phyloP scores from a whole-genome alignment of 2,329 filamentous ascomycete species.

The Mycogone perniciosa region DNA sequence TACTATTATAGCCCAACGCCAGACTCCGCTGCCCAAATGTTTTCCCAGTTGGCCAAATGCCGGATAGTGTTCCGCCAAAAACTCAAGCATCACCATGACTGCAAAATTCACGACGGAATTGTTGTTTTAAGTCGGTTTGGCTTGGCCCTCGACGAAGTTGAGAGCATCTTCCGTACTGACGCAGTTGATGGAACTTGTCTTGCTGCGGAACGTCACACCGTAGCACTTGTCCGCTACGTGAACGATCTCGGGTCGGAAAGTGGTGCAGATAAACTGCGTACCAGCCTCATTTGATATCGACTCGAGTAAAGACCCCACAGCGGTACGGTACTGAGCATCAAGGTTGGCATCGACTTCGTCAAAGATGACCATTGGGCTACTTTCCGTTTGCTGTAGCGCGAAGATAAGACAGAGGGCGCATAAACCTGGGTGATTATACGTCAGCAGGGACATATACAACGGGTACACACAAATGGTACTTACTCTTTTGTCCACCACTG shows the following conservation, averaged over 20 bases:
- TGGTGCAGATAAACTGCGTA: constrained; percentile 94
- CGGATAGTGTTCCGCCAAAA: background rate
- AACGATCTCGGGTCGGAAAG: constrained; percentile 94
- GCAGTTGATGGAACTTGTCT: constrained; percentile 90
- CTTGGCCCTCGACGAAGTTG: constrained; percentile 87
- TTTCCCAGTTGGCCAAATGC: constrained; percentile 3
- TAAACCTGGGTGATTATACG: constrained; percentile 52
- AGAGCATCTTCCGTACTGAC: constrained; percentile 82
- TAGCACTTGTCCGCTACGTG: constrained; percentile 96
- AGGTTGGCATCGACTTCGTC: constrained; percentile 98
- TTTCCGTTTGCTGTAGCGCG: constrained; percentile 96
- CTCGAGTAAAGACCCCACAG: constrained; percentile 82
- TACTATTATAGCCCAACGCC: constrained; percentile 7
- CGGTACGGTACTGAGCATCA: constrained; percentile 94
- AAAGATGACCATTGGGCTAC: constrained; percentile 97
- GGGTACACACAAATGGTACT: constrained; percentile 28
- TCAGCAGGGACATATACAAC: background rate
- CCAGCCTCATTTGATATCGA: constrained; percentile 63
- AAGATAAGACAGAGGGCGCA: constrained; percentile 97
- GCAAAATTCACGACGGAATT: background rate
- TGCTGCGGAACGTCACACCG: constrained; percentile 87
- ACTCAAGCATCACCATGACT: background rate
- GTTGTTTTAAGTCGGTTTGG: constrained; percentile 25
- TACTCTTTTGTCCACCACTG: constrained; percentile 95
- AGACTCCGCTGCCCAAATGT: constrained; percentile 11